Conservation (phyloP, 78 protist species). For the Planoprotostelium fungivorum region DNA sequence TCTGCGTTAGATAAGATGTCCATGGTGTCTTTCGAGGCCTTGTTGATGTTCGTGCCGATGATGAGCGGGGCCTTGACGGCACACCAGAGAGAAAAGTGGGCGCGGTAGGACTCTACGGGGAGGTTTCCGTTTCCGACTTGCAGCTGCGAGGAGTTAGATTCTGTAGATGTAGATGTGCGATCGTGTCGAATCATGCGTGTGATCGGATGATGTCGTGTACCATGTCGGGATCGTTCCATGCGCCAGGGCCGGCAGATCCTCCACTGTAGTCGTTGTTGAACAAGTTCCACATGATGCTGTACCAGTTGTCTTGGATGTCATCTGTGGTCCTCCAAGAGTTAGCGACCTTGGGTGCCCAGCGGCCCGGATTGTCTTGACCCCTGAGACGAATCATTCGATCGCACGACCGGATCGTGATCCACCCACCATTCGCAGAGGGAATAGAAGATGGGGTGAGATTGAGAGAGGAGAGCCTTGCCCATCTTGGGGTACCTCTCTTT, state of each 20-base stretch:
- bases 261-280: slow-evolving; percentile 2
- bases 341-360: slow-evolving; percentile 22
- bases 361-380: not conserved
- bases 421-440: slow-evolving; percentile 46
- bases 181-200: not conserved
- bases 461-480: slow-evolving; percentile 23
- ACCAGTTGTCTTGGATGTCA: slow-evolving; percentile 38
- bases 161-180: not conserved
- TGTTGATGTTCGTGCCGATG: slow-evolving; percentile 58
- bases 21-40: slow-evolving; percentile 26
- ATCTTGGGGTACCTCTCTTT: slow-evolving; percentile 13
- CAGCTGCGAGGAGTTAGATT: not conserved
- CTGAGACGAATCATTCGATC: not conserved
- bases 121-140: slow-evolving; percentile 72
- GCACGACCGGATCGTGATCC: not conserved
- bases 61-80: slow-evolving; percentile 65
- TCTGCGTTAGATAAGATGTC: slow-evolving; percentile 38
- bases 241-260: slow-evolving; percentile 40
- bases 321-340: slow-evolving; percentile 69
- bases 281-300: slow-evolving; percentile 17
- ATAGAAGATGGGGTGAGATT: not conserved
- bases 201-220: not conserved
- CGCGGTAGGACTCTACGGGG: slow-evolving; percentile 11
- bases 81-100: slow-evolving; percentile 68
- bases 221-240: slow-evolving; percentile 70